Percentiles rank a stretch among this genome's conserved stretches.
Evolutionary conservation across 2,329 filamentous ascomycete genomes (phyloP).

Genomic region (Fusarium albidum): DNA sequence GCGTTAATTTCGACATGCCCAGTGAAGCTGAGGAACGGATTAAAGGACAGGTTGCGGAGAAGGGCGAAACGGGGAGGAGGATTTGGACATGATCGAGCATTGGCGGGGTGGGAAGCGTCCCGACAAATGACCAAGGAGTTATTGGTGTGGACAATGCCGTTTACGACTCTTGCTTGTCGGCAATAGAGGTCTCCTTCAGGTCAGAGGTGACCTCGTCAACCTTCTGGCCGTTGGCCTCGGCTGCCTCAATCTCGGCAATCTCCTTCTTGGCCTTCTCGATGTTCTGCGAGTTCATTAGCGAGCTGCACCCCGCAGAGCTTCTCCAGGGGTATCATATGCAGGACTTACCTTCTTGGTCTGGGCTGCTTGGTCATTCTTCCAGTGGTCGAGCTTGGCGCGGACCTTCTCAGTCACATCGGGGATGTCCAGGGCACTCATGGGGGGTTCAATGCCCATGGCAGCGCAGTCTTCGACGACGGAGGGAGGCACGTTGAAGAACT

Average conservation of each 20-base stretch:
- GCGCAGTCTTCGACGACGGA: slow-evolving; percentile 91
- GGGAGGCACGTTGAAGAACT: slow-evolving; percentile 82
- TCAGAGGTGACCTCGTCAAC: slow-evolving; percentile 63
- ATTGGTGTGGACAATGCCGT: slow-evolving; percentile 2
- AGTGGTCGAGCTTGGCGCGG: slow-evolving; percentile 87
- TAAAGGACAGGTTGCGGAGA: slow-evolving; percentile 14
- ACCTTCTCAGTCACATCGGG: slow-evolving; percentile 85
- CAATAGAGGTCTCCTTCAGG: slow-evolving; percentile 60
- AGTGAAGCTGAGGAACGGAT: slow-evolving; percentile 10
- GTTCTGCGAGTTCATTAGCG: slow-evolving; percentile 70
- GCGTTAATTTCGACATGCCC: slow-evolving; percentile 12
- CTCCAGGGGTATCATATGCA: slow-evolving; percentile 27
- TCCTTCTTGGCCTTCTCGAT: slow-evolving; percentile 96
- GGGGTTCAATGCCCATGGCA: slow-evolving; percentile 85
- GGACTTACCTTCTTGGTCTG: slow-evolving; percentile 87
- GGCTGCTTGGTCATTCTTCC: slow-evolving; percentile 88
- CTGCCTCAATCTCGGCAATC: slow-evolving; percentile 83
- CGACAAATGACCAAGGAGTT: slow-evolving; percentile 13
- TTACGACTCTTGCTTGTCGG: slow-evolving; percentile 61
- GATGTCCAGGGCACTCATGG: slow-evolving; percentile 85
- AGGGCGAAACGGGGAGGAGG: slow-evolving; percentile 3
- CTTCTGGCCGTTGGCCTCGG: slow-evolving; percentile 59
- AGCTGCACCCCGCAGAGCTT: background rate
- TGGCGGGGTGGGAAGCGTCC: slow-evolving; percentile 21
- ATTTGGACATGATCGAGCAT: slow-evolving; percentile 18